Base-by-base conservation (phyloP, 345 rosid genomes). In the Populus simonii region DNA sequence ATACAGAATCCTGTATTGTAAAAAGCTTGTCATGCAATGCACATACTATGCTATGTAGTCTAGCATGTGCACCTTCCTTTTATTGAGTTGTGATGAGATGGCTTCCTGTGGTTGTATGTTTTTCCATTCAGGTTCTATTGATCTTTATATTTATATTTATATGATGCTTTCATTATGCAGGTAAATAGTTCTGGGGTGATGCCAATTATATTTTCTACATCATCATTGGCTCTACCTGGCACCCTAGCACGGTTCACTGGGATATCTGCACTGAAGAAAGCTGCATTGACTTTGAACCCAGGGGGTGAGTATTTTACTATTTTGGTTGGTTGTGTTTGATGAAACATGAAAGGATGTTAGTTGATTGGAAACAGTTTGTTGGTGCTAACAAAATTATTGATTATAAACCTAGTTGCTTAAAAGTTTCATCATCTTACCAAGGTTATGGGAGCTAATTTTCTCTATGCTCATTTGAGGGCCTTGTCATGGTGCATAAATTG, bases 121-220 rank as follows among this genome's bases (percentile, higher is more conserved):
- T 63, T 62, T 16, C 4, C 8, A 15, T 69, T 45, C 38, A 53
- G 70, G 67, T 61, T 17, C 68, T 33, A 15, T 39, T 79, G 25
- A 31, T 63, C 29, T 65, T 66, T 41, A 3, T 20, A 38, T n/a
- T n/a, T n/a, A n/a, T n/a, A n/a, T 68, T 20, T 31, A 36, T 51
- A 33, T 51, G 22, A 38, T 68, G 25, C 43, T 83, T 74, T 68
- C 41, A 66, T 61, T 73, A 57, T 78, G 49, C 83, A 92, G 96
- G 96, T 94, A 35, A 94, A 93, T 84, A 93, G 98, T 84, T 89
- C 98, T 72, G 98, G 98, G 45, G 98, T 94, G 80, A 94, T 93
- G 97, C 97, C 98, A 72, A 94, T 94, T 72, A 93, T 94, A 86
- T 94, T 94, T 79, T 96, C 99, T 35, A 96, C 99, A 75, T 96